Conservation (phyloP, 2,329 filamentous ascomycete genomes). For the Penicillium sp. region DNA sequence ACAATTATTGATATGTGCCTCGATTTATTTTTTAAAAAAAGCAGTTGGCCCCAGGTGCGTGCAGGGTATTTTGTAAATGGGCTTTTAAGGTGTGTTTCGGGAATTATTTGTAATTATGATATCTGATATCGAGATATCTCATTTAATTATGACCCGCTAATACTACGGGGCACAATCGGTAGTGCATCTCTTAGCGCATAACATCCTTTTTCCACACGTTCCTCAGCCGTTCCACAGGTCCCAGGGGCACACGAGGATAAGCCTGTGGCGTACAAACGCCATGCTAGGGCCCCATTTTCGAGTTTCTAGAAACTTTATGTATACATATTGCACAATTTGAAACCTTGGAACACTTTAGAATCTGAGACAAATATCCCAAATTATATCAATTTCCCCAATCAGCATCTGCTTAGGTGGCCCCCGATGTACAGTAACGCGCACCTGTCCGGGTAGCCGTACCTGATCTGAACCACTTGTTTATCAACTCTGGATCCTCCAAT, state of each 20-base stretch:
- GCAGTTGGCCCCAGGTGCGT: not conserved
- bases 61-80: not conserved
- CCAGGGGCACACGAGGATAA: conserved; percentile 11
- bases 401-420: not conserved
- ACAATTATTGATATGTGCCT: conserved; percentile 1
- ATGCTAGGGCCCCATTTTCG: conserved; percentile 6
- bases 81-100: not conserved
- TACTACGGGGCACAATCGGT: conserved; percentile 7
- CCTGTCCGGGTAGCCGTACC: not conserved
- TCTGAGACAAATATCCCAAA: not conserved
- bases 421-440: not conserved
- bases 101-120: not conserved
- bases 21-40: not conserved
- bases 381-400: not conserved
- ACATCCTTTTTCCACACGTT: conserved; percentile 10
- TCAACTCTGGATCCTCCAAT: conserved; percentile 6
- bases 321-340: not conserved
- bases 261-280: conserved; percentile 8
- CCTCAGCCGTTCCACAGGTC: conserved; percentile 10
- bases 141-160: not conserved
- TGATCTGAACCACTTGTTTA: not conserved
- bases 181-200: conserved; percentile 8
- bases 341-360: not conserved
- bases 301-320: conserved; percentile 4
- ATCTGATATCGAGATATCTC: not conserved